Percentiles rank a stretch among this genome's conserved stretches.
phyloP scores from a whole-genome alignment of 2,329 filamentous ascomycete species.

The Ophiostoma populinum region DNA sequence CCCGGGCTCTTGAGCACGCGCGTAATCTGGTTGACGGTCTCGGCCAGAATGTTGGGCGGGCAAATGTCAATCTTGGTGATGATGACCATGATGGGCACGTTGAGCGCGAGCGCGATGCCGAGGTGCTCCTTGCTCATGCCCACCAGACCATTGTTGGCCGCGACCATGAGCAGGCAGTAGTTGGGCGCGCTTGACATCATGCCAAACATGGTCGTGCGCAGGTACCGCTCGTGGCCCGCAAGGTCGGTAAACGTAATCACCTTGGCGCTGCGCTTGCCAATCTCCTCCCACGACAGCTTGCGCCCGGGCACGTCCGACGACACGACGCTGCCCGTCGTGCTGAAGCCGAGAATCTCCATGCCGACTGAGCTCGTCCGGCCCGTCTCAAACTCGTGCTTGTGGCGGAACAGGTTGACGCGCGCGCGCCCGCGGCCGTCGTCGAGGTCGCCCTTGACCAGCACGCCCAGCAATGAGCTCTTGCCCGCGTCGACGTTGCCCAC shows the following conservation, averaged over 20 bases:
- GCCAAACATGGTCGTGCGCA: slow-evolving; percentile 92
- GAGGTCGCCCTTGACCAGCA: slow-evolving; percentile 85
- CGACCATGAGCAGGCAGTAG: slow-evolving; percentile 96
- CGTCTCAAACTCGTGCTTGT: slow-evolving; percentile 95
- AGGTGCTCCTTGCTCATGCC: slow-evolving; percentile 98
- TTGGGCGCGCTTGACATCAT: slow-evolving; percentile 88
- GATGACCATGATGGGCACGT: slow-evolving; percentile 94
- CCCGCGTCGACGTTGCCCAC: slow-evolving; percentile 96
- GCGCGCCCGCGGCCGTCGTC: slow-evolving; percentile 91
- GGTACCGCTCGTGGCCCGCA: slow-evolving; percentile 86
- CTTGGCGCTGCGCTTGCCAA: slow-evolving; percentile 85
- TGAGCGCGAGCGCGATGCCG: slow-evolving; percentile 82
- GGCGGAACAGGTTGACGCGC: slow-evolving; percentile 86
- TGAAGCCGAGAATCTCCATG: slow-evolving; percentile 98
- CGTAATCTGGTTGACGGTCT: slow-evolving; percentile 81
- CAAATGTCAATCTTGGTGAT: slow-evolving; percentile 98
- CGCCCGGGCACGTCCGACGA: slow-evolving; percentile 63
- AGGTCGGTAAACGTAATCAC: slow-evolving; percentile 94
- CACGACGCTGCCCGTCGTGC: slow-evolving; percentile 69
- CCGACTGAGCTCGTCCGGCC: slow-evolving; percentile 91
- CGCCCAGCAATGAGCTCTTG: slow-evolving; percentile 90
- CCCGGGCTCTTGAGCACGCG: slow-evolving; percentile 89
- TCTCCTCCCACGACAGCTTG: slow-evolving; percentile 87
- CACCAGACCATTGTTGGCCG: slow-evolving; percentile 89
- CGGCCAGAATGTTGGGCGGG: slow-evolving; percentile 82